phyloP scores from a whole-genome alignment of 169 alveolate genomes.

The Plasmodium malariae region DNA sequence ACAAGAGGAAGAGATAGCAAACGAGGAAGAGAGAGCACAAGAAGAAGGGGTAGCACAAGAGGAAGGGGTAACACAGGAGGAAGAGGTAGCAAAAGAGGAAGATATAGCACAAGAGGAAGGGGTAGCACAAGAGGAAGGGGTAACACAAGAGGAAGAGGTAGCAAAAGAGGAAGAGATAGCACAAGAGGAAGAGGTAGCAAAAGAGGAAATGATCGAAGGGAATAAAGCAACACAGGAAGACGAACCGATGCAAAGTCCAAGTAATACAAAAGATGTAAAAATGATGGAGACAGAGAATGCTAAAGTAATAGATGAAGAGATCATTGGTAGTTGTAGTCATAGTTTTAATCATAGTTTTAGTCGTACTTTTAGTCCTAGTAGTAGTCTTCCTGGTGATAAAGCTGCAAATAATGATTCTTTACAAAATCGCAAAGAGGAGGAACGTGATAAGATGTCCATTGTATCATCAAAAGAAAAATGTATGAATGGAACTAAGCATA shows the following conservation, averaged over 20 bases:
- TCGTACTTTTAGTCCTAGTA: too few species aligned
- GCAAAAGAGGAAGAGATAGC: background rate
- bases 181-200: background rate
- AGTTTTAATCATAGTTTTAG: too few species aligned
- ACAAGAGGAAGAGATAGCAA: background rate
- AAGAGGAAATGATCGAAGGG: background rate
- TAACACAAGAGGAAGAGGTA: background rate
- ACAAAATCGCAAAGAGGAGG: background rate
- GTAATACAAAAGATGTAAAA: background rate
- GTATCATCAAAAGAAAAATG: background rate
- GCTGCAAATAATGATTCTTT: background rate
- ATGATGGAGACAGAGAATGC: background rate
- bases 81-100: background rate
- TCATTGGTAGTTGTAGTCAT: too few species aligned
- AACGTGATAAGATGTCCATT: background rate
- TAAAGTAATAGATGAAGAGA: background rate
- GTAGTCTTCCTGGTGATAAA: too few species aligned
- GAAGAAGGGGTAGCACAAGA: background rate
- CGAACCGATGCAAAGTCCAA: too few species aligned
- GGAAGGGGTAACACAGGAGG: background rate
- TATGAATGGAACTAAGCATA: background rate
- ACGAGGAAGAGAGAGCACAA: background rate
- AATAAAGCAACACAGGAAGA: background rate
- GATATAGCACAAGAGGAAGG: background rate
- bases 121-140: background rate